Base-by-base conservation (phyloP, 23 red algal genomes). In the Agarophyton chilense region DNA sequence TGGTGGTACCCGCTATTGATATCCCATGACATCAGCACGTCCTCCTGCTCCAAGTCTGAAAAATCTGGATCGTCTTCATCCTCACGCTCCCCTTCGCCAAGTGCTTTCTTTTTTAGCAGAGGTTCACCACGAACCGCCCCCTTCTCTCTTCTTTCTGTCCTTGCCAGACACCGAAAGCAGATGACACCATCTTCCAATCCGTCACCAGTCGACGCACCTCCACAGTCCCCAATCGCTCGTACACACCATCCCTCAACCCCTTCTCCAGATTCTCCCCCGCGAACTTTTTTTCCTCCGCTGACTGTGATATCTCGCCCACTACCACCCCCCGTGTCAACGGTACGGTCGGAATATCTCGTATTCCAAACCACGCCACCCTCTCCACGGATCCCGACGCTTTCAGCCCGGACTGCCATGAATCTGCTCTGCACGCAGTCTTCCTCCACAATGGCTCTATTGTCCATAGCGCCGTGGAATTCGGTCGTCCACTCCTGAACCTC, bases 1-100 rank as follows among this genome's bases (percentile, higher is more conserved):
- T 78, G 70, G 2, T 56, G 50, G 47, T 90, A 90, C 36, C 72
- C 86, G 21, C 40, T 54, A 50, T 42, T 90, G 21, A 90, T 29
- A 35, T 79, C 73, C 55, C 55, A 90, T 44, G 86, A 90, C 72
- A 90, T 90, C 50, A 90, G 2, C 39, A 26, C 19, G 33, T 87
- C 82, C 49, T 41, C 64, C 10, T 56, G 12, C 35, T 60, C 2
- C 31, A 57, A 26, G 2, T 40, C 38, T 41, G 31, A 21, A 82
- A 82, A 8, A 17, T 2, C 4, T 49, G 55, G 19, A 82, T 3
- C 11, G 78, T 61, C 32, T 82, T 25, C 78, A 82, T 82, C 4
- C 50, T 64, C 7, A 82, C 55, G 2, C 17, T 24, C 3, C 51
- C 40, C 40, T 36, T 28, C 32, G 50, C 50, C 51, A 6, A 82